These are phyloP conservation scores for Xylariaceae sp. DNA, from an alignment of 2,329 filamentous ascomycete genomes.

Conservation along the genomic window DNA sequence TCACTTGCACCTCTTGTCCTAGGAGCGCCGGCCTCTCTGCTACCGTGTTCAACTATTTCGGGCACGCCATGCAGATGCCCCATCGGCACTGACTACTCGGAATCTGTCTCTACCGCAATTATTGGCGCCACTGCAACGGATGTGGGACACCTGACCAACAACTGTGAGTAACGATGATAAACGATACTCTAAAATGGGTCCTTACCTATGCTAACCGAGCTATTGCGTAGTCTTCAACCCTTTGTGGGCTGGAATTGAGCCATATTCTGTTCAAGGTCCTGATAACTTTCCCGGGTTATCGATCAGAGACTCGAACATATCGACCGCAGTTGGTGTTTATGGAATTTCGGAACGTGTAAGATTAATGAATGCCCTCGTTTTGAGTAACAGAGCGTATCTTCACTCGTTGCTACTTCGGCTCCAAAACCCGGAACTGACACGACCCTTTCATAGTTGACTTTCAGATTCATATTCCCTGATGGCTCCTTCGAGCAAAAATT, in stretches of 20 bases:
- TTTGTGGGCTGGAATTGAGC: constrained; percentile 6
- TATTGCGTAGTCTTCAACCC: constrained; percentile 11
- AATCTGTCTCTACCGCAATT: constrained; percentile 12
- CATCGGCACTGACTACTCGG: constrained; percentile 14
- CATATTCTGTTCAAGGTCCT: constrained; percentile 7
- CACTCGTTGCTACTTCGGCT: background rate
- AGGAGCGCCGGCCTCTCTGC: background rate
- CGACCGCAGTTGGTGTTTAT: constrained; percentile 15
- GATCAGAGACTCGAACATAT: constrained; percentile 3
- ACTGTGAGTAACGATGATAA: constrained; percentile 19
- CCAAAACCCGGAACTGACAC: background rate
- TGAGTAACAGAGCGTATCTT: background rate
- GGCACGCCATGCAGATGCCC: constrained; percentile 26
- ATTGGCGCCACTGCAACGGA: constrained; percentile 21
- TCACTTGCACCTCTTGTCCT: constrained; percentile 8
- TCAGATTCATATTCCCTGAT: constrained; percentile 14
- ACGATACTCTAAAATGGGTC: background rate
- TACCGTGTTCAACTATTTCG: constrained; percentile 23
- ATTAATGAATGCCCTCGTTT: background rate
- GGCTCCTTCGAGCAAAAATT: constrained; percentile 28
- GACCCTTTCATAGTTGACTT: constrained; percentile 6
- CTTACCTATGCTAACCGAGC: background rate
- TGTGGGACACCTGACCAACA: constrained; percentile 4
- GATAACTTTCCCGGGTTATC: constrained; percentile 20
- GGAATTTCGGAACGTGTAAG: constrained; percentile 17